These are phyloP conservation scores for Clarireedia sp. DNA, from an alignment of 2,329 filamentous ascomycete genomes.

Conservation along the genomic window DNA sequence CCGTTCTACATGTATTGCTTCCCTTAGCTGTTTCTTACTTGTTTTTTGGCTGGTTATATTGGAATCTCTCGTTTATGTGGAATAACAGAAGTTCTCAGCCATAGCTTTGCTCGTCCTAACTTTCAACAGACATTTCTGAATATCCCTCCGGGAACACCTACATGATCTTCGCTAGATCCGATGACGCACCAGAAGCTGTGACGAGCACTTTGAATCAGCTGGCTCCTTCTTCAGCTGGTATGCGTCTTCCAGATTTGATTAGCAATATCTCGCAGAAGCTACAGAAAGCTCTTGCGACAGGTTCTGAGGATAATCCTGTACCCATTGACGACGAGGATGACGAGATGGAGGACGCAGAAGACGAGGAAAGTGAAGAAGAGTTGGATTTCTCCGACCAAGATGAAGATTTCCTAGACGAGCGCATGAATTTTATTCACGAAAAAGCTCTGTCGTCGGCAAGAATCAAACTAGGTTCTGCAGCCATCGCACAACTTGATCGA, in stretches of 20 bases:
- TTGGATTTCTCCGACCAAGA: constrained; percentile 11
- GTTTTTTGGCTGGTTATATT: neutral
- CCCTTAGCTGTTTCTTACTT: too few species aligned
- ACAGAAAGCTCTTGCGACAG: constrained; percentile 15
- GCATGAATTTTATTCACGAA: neutral
- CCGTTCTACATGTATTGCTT: neutral
- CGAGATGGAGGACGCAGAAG: constrained; percentile 20
- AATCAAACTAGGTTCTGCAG: constrained; percentile 10
- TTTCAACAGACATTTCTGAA: constrained; percentile 42
- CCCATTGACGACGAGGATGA: constrained; percentile 31
- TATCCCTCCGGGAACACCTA: constrained; percentile 42
- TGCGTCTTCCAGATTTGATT: constrained; percentile 22
- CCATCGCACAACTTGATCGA: constrained; percentile 14
- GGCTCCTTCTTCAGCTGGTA: constrained; percentile 16
- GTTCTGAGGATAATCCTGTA: constrained; percentile 13
- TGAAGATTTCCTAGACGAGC: constrained; percentile 23
- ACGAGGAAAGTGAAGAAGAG: constrained; percentile 19
- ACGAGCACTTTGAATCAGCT: constrained; percentile 29
- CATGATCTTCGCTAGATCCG: constrained; percentile 45
- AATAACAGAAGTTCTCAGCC: neutral
- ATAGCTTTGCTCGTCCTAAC: neutral
- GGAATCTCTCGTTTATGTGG: neutral
- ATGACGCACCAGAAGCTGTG: constrained; percentile 37
- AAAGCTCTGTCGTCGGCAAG: neutral
- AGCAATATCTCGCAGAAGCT: constrained; percentile 20